Conservation (phyloP, 164 flowering plant species). For the Pachysandra terminalis region DNA sequence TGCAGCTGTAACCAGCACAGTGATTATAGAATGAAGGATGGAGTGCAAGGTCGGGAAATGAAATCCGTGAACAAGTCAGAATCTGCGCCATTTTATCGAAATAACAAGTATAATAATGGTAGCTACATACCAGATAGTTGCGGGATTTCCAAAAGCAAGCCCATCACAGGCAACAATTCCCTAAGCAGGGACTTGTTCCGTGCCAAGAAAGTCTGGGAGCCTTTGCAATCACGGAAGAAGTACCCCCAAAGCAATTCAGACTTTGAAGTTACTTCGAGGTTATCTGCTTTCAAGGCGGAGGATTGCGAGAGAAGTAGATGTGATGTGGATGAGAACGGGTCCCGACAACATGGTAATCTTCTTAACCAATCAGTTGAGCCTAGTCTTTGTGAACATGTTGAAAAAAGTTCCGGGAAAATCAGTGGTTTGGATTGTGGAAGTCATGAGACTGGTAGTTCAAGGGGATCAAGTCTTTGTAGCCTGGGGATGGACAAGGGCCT, state of each 20-base stretch:
- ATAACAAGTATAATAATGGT: conserved; percentile 42
- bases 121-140: conserved; percentile 41
- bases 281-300: conserved; percentile 40
- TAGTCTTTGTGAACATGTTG: neutral
- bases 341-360: conserved; percentile 14
- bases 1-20: conserved; percentile 55
- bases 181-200: conserved; percentile 35
- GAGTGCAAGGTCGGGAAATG: conserved; percentile 36
- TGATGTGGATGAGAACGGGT: conserved; percentile 9
- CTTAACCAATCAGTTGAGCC: conserved; percentile 15
- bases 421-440: too few relatives aligned
- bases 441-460: conserved; percentile 18
- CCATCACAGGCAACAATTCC: conserved; percentile 29
- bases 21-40: conserved; percentile 41
- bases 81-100: conserved; percentile 45
- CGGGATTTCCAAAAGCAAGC: conserved; percentile 54
- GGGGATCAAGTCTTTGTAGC: conserved; percentile 20
- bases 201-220: conserved; percentile 88
- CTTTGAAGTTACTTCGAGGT: conserved; percentile 49
- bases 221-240: conserved; percentile 59
- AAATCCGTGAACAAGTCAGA: conserved; percentile 43
- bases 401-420: too few relatives aligned
- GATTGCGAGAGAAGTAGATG: conserved; percentile 14
- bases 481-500: conserved; percentile 12
- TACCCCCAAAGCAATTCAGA: conserved; percentile 65